Conservation (phyloP, 75 land plant species). For the Pinus taeda region DNA sequence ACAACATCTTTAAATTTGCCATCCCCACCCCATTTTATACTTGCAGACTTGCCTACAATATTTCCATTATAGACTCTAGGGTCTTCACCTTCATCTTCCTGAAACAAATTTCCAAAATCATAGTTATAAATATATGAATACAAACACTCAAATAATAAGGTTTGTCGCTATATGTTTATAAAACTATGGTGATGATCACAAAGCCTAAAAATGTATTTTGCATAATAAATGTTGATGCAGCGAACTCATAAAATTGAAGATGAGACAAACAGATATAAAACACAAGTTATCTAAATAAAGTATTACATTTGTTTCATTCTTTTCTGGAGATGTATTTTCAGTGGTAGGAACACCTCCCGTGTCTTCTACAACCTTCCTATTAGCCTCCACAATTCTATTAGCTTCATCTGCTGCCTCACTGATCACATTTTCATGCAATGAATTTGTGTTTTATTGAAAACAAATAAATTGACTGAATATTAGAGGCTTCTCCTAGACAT, state of each 20-base stretch:
- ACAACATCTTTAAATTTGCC: slow-evolving; percentile 4
- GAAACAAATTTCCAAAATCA: not conserved
- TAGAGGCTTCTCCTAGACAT: not conserved
- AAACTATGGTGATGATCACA: too few species aligned
- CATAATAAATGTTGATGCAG: too few species aligned
- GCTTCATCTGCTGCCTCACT: not conserved
- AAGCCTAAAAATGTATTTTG: too few species aligned
- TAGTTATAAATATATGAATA: not conserved
- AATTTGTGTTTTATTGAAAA: not conserved
- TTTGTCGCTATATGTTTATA: not conserved
- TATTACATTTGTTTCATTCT: not conserved
- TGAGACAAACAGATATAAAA: too few species aligned
- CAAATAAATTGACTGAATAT: not conserved
- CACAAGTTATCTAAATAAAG: not conserved
- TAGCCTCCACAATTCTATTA: not conserved
- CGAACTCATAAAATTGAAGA: too few species aligned
- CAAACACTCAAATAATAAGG: not conserved
- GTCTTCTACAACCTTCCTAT: too few species aligned
- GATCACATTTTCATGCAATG: slow-evolving; percentile 1
- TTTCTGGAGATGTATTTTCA: too few species aligned
- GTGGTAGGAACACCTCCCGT: too few species aligned
- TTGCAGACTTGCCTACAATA: not conserved
- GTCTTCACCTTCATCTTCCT: slow-evolving; percentile 3
- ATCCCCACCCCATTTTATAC: slow-evolving; percentile 5
- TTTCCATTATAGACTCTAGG: not conserved